Percentiles rank a stretch among this genome's conserved stretches.
These are phyloP conservation scores for Fusarium marasasianum DNA, from an alignment of 2,329 filamentous ascomycete species.

Conservation along the genomic window DNA sequence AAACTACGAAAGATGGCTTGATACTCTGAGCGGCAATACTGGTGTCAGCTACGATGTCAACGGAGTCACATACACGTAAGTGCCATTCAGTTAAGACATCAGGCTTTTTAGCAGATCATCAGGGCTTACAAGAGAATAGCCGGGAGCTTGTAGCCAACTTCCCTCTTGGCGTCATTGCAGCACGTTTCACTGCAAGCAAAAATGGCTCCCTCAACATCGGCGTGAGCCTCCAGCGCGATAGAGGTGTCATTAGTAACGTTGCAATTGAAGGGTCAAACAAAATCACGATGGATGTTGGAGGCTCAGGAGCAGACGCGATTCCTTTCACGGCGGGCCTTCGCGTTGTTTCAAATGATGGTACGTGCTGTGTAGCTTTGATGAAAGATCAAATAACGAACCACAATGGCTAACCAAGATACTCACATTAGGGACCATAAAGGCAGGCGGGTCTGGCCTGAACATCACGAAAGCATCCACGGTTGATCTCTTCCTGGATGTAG, in stretches of 20 bases:
- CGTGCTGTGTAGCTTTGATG: accelerated
- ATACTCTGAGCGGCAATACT: background rate
- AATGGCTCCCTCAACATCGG: accelerated
- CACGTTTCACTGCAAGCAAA: background rate
- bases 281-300: background rate
- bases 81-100: accelerated
- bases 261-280: accelerated
- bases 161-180: background rate
- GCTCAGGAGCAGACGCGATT: background rate
- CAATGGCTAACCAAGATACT: too few species aligned
- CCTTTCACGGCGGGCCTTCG: background rate
- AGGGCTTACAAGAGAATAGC: accelerated
- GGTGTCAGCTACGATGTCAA: background rate
- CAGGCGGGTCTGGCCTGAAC: background rate
- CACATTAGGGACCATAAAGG: background rate
- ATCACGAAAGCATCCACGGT: background rate
- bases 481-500: background rate
- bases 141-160: background rate
- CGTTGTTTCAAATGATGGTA: background rate
- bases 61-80: background rate
- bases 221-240: background rate
- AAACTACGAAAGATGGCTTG: background rate
- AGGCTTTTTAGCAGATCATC: background rate
- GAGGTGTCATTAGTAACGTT: background rate
- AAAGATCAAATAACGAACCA: background rate